These are phyloP conservation scores for Termitomyces sp. DNA, from an alignment of 768 basidiomycete genomes.

Conservation along the genomic window DNA sequence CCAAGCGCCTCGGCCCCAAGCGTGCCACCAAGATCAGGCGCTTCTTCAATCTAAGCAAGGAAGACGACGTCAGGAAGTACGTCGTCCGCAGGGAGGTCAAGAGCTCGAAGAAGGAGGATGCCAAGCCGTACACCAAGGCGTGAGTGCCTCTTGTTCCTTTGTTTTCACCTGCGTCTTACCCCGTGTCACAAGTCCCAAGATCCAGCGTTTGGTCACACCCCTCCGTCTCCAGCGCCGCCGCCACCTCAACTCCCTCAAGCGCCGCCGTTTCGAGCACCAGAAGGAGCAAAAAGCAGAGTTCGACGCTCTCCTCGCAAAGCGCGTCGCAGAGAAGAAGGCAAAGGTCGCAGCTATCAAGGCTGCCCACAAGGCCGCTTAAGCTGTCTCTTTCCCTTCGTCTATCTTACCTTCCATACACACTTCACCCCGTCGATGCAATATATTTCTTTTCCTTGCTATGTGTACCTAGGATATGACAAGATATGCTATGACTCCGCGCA, in stretches of 20 bases:
- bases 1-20: slow-evolving; percentile 97
- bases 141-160: slow-evolving; percentile 34
- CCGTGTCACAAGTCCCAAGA: slow-evolving; percentile 72
- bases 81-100: slow-evolving; percentile 90
- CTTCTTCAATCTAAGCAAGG: slow-evolving; percentile 97
- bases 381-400: background rate
- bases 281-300: slow-evolving; percentile 93
- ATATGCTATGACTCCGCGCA: slow-evolving; percentile 1
- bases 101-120: slow-evolving; percentile 81
- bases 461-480: slow-evolving; percentile 6
- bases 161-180: background rate
- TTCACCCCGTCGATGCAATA: background rate
- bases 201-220: slow-evolving; percentile 95
- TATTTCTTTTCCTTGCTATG: slow-evolving; percentile 1
- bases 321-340: slow-evolving; percentile 89
- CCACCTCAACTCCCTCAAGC: slow-evolving; percentile 84
- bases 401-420: background rate
- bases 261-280: slow-evolving; percentile 83
- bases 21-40: slow-evolving; percentile 93
- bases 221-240: slow-evolving; percentile 94
- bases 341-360: slow-evolving; percentile 87
- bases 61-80: slow-evolving; percentile 98
- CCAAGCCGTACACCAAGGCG: slow-evolving; percentile 97
- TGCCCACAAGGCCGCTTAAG: slow-evolving; percentile 52
- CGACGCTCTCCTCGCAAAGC: slow-evolving; percentile 83